Conservation (phyloP, 495 filamentous ascomycete genomes). For the Tuber melanosporum region DNA sequence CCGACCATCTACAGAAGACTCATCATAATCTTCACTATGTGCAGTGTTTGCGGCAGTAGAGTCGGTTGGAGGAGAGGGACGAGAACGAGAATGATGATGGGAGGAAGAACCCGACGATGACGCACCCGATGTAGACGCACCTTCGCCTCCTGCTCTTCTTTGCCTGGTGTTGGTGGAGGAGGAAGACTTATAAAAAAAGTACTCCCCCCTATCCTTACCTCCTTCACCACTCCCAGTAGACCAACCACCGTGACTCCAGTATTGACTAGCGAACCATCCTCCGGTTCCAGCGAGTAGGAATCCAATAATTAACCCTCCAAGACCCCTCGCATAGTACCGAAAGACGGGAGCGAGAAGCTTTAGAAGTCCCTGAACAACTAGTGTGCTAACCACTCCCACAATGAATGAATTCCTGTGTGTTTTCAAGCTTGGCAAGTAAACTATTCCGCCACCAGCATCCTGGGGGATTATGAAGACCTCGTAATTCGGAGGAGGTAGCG, state of each 20-base stretch:
- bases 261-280: conserved; percentile 25
- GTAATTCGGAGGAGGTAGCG: conserved; percentile 75
- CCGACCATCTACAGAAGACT: conserved; percentile 13
- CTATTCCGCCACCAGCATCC: conserved; percentile 78
- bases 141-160: conserved; percentile 21
- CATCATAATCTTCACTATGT: conserved; percentile 26
- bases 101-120: conserved; percentile 24
- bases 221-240: conserved; percentile 38
- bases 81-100: conserved; percentile 26
- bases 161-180: conserved; percentile 18
- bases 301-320: conserved; percentile 12
- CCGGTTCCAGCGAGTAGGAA: conserved; percentile 22
- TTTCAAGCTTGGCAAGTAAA: conserved; percentile 85
- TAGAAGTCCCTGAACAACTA: conserved; percentile 61
- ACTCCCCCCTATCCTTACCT: conserved; percentile 26
- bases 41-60: conserved; percentile 9
- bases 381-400: conserved; percentile 68
- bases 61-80: conserved; percentile 16
- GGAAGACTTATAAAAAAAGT: conserved; percentile 17
- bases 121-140: conserved; percentile 31
- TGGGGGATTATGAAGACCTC: conserved; percentile 97
- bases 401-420: conserved; percentile 85
- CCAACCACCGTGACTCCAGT: conserved; percentile 38
- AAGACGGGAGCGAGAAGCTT: conserved; percentile 58
- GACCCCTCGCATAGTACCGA: conserved; percentile 25